phyloP scores from a whole-genome alignment of 2,329 filamentous ascomycete species.

The Canariomyces notabilis region DNA sequence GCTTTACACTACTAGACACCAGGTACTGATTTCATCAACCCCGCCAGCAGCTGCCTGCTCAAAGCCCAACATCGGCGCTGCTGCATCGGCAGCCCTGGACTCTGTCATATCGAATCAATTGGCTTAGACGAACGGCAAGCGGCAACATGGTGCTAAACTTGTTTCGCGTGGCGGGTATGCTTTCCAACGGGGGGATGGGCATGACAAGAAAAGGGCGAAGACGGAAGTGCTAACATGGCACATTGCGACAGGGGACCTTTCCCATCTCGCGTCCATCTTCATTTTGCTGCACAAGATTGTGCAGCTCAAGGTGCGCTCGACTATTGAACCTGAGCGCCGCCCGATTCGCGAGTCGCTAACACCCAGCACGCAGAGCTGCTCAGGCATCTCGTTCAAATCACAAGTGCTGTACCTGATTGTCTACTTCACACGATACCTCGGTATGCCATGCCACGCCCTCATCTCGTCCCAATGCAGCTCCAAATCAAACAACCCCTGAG shows the following conservation, averaged over 20 bases:
- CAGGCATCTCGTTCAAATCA: slow-evolving; percentile 97
- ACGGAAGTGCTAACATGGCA: slow-evolving; percentile 12
- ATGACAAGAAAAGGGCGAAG: background rate
- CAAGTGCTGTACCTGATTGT: slow-evolving; percentile 93
- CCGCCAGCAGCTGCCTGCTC: background rate
- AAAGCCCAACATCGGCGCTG: background rate
- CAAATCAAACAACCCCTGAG: background rate
- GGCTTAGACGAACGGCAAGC: background rate
- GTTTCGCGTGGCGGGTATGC: slow-evolving; percentile 52
- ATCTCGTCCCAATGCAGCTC: background rate
- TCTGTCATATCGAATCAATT: background rate
- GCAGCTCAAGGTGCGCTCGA: slow-evolving; percentile 64
- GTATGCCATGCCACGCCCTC: slow-evolving; percentile 40
- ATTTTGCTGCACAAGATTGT: slow-evolving; percentile 97
- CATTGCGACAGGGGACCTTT: slow-evolving; percentile 70
- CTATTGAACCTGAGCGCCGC: background rate
- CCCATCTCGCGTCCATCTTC: slow-evolving; percentile 88
- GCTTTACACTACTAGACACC: too few species aligned
- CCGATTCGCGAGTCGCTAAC: slow-evolving; percentile 16
- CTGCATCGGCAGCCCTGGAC: background rate
- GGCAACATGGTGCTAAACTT: slow-evolving; percentile 49
- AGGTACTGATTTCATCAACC: too few species aligned
- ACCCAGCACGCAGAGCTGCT: slow-evolving; percentile 67
- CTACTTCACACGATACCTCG: slow-evolving; percentile 88
- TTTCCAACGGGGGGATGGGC: background rate